These are phyloP conservation scores for Penicillium sp. DNA, from an alignment of 2,329 filamentous ascomycete genomes.

Conservation along the genomic window DNA sequence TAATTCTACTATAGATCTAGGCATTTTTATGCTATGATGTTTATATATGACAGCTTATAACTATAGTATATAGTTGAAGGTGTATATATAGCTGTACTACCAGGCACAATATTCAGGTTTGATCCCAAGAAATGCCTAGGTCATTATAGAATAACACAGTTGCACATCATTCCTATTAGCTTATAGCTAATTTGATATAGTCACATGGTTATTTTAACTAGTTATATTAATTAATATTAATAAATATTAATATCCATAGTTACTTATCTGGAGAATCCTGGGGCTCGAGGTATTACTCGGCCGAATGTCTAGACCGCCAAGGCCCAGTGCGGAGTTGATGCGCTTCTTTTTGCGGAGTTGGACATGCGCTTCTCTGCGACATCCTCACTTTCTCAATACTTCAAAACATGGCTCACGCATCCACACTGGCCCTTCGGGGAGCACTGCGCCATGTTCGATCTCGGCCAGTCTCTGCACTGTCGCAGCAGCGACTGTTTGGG, in stretches of 20 bases:
- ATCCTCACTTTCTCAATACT: too few relatives aligned
- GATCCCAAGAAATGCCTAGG: neutral
- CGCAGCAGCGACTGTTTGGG: slow-evolving; percentile 22
- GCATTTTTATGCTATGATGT: neutral
- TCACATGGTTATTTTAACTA: too few relatives aligned
- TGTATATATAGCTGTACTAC: neutral
- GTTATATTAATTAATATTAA: too few relatives aligned
- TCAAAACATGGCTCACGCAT: slow-evolving; percentile 20
- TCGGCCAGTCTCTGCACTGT: slow-evolving; percentile 4
- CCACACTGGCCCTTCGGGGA: slow-evolving; percentile 15
- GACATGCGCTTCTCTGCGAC: too few relatives aligned
- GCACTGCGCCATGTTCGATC: slow-evolving; percentile 16
- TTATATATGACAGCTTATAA: neutral
- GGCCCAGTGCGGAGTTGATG: slow-evolving; percentile 4
- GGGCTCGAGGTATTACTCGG: too few relatives aligned
- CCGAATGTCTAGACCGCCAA: slow-evolving; percentile 2
- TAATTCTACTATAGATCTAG: neutral
- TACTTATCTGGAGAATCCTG: too few relatives aligned
- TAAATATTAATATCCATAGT: too few relatives aligned
- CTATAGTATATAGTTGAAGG: neutral
- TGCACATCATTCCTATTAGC: neutral
- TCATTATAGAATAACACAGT: neutral
- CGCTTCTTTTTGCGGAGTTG: too few relatives aligned
- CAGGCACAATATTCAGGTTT: too few relatives aligned
- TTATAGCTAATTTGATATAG: neutral